These are phyloP conservation scores for Ustilago esculenta DNA, from an alignment of 1,284 basidiomycete species.

Conservation along the genomic window DNA sequence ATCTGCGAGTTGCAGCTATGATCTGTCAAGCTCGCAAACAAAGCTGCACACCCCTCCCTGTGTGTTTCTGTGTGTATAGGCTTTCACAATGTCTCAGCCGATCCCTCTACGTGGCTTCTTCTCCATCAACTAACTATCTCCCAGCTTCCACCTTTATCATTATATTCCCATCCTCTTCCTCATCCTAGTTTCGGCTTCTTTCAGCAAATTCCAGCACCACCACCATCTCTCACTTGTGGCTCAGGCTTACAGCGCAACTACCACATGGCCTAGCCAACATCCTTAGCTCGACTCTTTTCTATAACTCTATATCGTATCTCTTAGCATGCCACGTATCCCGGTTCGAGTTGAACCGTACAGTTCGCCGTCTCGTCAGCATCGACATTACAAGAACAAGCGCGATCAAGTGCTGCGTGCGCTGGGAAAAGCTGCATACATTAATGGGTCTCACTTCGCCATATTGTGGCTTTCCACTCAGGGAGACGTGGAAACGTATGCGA, in stretches of 20 bases:
- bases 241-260: too few species aligned
- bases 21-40: too few species aligned
- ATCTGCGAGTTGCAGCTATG: too few species aligned
- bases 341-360: constrained; percentile 71
- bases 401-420: constrained; percentile 71
- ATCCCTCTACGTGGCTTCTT: neutral
- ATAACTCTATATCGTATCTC: too few species aligned
- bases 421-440: constrained; percentile 69
- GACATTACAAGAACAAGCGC: constrained; percentile 72
- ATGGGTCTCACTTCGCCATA: constrained; percentile 72
- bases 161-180: neutral
- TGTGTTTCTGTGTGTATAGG: too few species aligned
- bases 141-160: neutral
- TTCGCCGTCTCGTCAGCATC: constrained; percentile 70
- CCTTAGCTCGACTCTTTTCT: too few species aligned
- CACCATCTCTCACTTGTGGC: too few species aligned
- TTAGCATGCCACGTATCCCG: constrained; percentile 72
- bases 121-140: constrained; percentile 12
- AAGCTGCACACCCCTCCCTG: too few species aligned
- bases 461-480: constrained; percentile 71
- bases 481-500: constrained; percentile 71
- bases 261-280: too few species aligned
- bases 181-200: neutral
- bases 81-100: too few species aligned
- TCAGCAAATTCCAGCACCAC: neutral